Evolutionary conservation across 495 filamentous ascomycete genomes (phyloP), one percentile per base, ranked within the genome.

Genomic region (Daldinia concentrica): DNA sequence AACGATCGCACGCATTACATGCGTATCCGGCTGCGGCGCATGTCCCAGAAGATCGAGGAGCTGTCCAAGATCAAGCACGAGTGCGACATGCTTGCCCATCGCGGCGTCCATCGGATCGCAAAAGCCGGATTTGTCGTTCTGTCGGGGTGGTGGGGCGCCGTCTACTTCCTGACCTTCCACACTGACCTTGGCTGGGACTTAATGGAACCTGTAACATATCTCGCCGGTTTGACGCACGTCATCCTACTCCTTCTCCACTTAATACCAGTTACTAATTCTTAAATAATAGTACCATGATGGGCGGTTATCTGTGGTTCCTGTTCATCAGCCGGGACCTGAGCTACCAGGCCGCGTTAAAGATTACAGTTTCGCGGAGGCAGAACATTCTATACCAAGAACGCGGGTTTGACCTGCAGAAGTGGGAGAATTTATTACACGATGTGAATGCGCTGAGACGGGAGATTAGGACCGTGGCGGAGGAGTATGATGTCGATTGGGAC

Each of bases 401-500:
- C 32, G 92, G 92, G 0, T 91, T 98, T 65, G 91, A 97, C 75
- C 64, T 90, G 11, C 80, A 85, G 19, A 86, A 86, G 60, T 98
- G 93, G 94, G 91, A 95, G 73, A 79, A 79, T 1, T 71, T 97
- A 52, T 86, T 96, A n/a, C 88, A 93, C 56, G 92, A 95, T 57
- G 93, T 88, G 0, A 98, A 97, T 75, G 79, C 87, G 29, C 78
- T 98, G 64, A 78, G 95, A 24, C 86, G 83, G 70, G 95, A 98
- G 80, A 93, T 98, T 65, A 91, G 90, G 77, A 84, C 80, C 5
- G 89, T 97, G 41, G 93, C 95, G 0, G 87, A 89, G 26, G 92
- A 97, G 77, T 97, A 97, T 79, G 93, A 95, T 74, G 92, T 93
- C n/a, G 92, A 94, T 22, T 98, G 94, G 94, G 87, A 98, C 79